Evolutionary conservation across 805 yeast species (phyloP), one percentile per base, ranked within the genome.

Genomic region (Lachancea lanzarotensis): DNA sequence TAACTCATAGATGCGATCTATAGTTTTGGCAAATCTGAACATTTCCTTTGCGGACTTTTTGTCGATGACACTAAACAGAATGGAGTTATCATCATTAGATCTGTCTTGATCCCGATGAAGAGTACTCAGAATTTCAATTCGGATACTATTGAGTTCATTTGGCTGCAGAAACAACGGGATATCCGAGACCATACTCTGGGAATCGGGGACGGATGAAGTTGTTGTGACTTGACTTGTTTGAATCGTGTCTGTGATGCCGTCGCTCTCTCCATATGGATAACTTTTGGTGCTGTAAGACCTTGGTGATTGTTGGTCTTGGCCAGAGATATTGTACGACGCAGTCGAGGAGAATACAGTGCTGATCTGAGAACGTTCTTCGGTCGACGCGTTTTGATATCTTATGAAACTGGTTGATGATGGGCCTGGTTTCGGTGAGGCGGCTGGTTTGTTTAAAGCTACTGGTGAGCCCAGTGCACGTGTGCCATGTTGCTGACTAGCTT

Each of bases 21-120:
- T 74, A 1, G 79, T 63, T 56, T 88, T 88, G 35, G 79, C 69
- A 43, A 87, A 78, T 52, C 80, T 73, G 83, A 95, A 90, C 70
- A 85, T 75, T 53, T 81, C 87, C 48, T 79, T 79, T 33, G 71
- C 68, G 2, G 81, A 65, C 19, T 72, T 78, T 29, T 80, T 73
- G 52, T 84, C 91, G 38, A 74, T 67, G 3, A 84, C 78, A 15
- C 82, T 73, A 43, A 90, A 72, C 1, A 84, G 70, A 18, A 84
- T 71, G 25, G 66, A 65, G 15, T 84, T 81, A 35, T 82, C 88
- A 33, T 78, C 84, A 0, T 68, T 52, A 33, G 70, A 73, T 9
- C 64, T 51, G 33, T 62, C 69, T n/a, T 61, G 58, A 3, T 67
- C 65, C 15, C 54, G 49, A 25, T 63, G 64, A 16, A 79, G 62